Conservation (phyloP, 345 rosid genomes). For the Populus nigra region DNA sequence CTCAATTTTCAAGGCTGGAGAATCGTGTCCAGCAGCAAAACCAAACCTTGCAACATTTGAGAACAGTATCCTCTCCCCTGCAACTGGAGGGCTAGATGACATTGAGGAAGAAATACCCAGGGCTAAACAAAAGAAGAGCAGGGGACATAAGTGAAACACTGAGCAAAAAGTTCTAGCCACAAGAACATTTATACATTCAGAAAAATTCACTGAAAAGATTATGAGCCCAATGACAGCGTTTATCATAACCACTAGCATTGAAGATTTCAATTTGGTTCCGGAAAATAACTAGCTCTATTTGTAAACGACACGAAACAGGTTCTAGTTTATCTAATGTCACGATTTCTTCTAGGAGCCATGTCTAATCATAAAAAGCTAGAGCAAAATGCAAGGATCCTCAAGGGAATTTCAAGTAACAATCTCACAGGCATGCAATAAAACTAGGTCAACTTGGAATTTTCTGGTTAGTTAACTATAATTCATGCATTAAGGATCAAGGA, state of each 20-base stretch:
- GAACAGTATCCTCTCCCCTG: conserved; percentile 68
- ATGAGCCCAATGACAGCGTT: background rate
- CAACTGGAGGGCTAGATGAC: conserved; percentile 66
- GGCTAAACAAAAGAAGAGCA: conserved; percentile 33
- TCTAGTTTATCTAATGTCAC: background rate
- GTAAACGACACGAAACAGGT: background rate
- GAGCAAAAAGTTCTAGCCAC: background rate
- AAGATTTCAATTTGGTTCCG: background rate
- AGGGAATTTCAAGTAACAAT: background rate
- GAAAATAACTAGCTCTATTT: background rate
- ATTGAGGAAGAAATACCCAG: conserved; percentile 52
- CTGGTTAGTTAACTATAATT: too few species aligned
- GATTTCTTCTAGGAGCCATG: background rate
- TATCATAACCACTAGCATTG: background rate
- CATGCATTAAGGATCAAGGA: too few species aligned
- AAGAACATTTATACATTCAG: background rate
- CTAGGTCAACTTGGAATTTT: too few species aligned
- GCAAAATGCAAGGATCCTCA: background rate
- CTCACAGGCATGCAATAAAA: too few species aligned
- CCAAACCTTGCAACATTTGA: conserved; percentile 85
- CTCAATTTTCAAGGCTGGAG: conserved; percentile 71
- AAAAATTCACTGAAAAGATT: background rate
- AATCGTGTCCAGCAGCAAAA: conserved; percentile 87
- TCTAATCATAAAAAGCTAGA: background rate
- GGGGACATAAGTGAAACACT: background rate